phyloP scores from a whole-genome alignment of 192 early-diverging fungal species.

The Backusella macrospora region DNA sequence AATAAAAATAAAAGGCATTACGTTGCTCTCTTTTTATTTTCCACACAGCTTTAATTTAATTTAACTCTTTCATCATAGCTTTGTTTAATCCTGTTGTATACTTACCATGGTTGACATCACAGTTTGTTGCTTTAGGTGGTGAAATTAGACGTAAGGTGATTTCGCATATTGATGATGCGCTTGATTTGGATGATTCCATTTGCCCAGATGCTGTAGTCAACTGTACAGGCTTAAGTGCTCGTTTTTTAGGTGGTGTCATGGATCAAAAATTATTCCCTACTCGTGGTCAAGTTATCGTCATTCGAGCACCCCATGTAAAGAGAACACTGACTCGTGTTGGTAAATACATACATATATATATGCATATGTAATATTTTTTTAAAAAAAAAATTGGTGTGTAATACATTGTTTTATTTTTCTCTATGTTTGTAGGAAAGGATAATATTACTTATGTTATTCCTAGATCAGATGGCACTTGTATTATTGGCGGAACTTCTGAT shows the following conservation, averaged over 20 bases:
- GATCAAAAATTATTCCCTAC: constrained; percentile 74
- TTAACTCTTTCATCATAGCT: not conserved
- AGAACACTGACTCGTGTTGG: constrained; percentile 56
- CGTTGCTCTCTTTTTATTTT: not conserved
- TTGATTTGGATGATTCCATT: constrained; percentile 35
- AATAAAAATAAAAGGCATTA: not conserved
- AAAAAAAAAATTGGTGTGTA: no score
- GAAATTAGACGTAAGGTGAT: constrained; percentile 42
- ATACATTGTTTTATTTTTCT: not conserved
- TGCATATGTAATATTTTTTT: not conserved
- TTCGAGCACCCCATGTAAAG: constrained; percentile 69
- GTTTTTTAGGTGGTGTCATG: constrained; percentile 68
- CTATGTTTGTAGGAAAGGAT: not conserved
- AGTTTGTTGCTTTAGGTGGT: constrained; percentile 57
- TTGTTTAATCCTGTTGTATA: constrained; percentile 69
- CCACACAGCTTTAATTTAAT: constrained; percentile 7
- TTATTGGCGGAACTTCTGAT: constrained; percentile 36
- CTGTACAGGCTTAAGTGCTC: constrained; percentile 77
- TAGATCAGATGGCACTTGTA: constrained; percentile 29
- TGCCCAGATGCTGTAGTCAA: constrained; percentile 65
- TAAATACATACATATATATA: constrained; percentile 21
- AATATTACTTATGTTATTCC: constrained; percentile 38
- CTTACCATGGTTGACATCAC: constrained; percentile 55
- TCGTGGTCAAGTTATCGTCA: constrained; percentile 82
- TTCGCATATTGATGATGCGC: constrained; percentile 52